Evolutionary conservation across 768 basidiomycete species (phyloP).

Genomic region (Phlebiopsis flavidoalba): DNA sequence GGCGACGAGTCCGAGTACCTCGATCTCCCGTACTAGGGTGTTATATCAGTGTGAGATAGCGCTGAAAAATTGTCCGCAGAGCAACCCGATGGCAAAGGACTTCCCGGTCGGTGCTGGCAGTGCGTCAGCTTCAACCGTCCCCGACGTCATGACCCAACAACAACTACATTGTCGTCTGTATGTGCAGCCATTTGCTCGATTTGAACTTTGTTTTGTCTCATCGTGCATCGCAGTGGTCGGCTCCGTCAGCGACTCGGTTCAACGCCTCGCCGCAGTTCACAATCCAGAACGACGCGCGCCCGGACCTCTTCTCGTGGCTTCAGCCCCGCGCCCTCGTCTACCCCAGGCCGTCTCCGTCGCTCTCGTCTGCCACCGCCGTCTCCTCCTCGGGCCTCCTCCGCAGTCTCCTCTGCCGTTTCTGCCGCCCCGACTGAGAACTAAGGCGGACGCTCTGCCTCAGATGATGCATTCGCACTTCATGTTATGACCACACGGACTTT

Average conservation of each 20-base stretch:
- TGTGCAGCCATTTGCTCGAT: neutral
- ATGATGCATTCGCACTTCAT: no score
- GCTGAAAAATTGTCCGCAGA: conserved; percentile 23
- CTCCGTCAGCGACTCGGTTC: conserved; percentile 36
- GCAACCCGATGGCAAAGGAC: conserved; percentile 36
- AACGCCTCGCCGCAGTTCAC: conserved; percentile 26
- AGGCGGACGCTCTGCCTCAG: no score
- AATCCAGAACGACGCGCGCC: conserved; percentile 16
- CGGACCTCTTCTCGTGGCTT: neutral
- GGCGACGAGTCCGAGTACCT: conserved; percentile 27
- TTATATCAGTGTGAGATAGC: neutral
- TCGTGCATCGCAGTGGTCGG: conserved; percentile 32
- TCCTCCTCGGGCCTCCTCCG: no score
- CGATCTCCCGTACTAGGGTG: conserved; percentile 32
- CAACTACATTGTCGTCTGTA: conserved; percentile 40
- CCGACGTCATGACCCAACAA: conserved; percentile 29
- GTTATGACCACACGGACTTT: neutral
- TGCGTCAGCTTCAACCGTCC: conserved; percentile 34
- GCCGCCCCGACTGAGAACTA: neutral
- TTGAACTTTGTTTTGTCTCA: neutral
- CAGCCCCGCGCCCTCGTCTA: neutral
- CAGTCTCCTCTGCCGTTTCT: neutral
- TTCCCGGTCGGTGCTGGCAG: conserved; percentile 36
- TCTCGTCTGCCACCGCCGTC: neutral
- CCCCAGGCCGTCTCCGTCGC: neutral